phyloP scores from a whole-genome alignment of 306 rosid species.

The Vicia faba region DNA sequence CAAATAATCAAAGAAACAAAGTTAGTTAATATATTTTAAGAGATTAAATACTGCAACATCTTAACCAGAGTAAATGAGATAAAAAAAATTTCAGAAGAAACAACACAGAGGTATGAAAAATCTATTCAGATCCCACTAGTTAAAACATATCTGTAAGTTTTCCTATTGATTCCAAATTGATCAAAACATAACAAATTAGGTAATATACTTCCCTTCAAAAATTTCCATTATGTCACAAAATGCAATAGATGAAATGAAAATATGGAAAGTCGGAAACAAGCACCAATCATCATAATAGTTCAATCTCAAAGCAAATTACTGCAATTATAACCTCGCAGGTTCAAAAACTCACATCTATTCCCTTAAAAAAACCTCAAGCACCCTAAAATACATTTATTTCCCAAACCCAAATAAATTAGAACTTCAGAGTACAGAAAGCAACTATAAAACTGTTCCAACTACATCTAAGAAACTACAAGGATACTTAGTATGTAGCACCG shows the following conservation, averaged over 20 bases:
- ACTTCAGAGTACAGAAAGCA: neutral
- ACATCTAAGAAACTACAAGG: neutral
- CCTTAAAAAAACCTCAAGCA: neutral
- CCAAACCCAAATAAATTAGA: neutral
- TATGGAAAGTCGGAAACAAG: neutral
- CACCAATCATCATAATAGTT: neutral
- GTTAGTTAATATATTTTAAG: conserved; percentile 8
- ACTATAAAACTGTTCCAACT: neutral
- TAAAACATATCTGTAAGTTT: neutral
- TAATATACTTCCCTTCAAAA: neutral
- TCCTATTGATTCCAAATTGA: too few species aligned
- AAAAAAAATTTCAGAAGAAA: neutral
- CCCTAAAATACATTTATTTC: neutral
- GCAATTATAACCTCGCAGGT: neutral
- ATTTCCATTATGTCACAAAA: neutral
- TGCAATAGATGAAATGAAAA: neutral
- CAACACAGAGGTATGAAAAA: neutral
- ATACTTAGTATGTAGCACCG: neutral
- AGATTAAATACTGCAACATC: conserved; percentile 23
- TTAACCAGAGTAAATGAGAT: neutral
- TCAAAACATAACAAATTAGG: neutral
- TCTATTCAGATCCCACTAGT: conserved; percentile 2
- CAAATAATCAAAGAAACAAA: conserved; percentile 18
- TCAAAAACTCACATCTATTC: conserved; percentile 11
- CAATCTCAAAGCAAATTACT: neutral